Base-by-base conservation (phyloP, 2,329 filamentous ascomycete species). In the Cercospora nicotianae region DNA sequence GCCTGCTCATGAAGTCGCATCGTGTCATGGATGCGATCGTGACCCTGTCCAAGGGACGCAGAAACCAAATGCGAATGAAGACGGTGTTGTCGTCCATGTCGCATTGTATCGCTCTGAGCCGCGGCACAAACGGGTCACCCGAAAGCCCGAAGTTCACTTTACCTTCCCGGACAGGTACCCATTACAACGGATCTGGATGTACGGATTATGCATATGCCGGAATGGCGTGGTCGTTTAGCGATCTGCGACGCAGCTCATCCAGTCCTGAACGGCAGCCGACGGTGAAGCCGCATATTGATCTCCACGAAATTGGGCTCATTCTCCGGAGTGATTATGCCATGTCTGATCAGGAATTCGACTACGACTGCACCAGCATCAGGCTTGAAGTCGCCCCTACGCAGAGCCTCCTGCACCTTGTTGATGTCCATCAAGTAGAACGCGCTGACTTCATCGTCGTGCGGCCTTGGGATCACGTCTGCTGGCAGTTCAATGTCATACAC, bases 371-470 rank as follows among this genome's bases (percentile, higher is more conserved):
- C 90, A 79, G 93, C 96, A 79, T 98, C 97, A 1, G 93, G 91
- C 82, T 99, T 99, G 83, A 94, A 98, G 72, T 89, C 86, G 10
- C 90, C 92, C 58, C 82, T 82, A 18, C 84, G 85, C 74, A 98
- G 82, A 51, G 90, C 88, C 65, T 83, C 82, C 78, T 89, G 86
- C 55, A 95, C 87, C 79, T 96, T 86, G 23, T 90, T 86, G 33
- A 97, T 85, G 3, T 86, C 88, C 86, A 89, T 89, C 65, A 96
- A 83, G 75, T 87, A 86, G 77, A 98, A 98, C 70, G 87, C 87
- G 75, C 92, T 91, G 3, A 96, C 94, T 82, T 98, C 94, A 62
- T 90, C 89, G 78, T 98, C 95, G 69, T 91, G 90, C 20, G 94
- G 93, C 76, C 84, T 86, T 7, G 91, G 93, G 23, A 87, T 81